phyloP scores from a whole-genome alignment of 805 yeast genomes.

The Torulaspora delbrueckii region DNA sequence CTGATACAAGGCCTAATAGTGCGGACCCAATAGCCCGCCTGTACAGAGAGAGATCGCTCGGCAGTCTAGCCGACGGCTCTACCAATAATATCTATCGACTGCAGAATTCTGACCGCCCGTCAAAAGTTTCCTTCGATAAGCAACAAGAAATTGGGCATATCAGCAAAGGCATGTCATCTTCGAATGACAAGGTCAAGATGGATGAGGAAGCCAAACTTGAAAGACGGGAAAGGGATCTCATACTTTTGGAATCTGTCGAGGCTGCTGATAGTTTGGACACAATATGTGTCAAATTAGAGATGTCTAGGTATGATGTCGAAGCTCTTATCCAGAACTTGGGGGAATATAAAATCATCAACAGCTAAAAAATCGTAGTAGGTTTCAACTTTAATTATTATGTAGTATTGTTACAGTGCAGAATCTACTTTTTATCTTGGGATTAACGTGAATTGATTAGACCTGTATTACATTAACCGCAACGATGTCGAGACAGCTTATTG shows the following conservation, averaged over 20 bases:
- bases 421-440: not conserved
- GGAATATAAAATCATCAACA: slow-evolving; percentile 45
- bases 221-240: slow-evolving; percentile 17
- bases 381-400: not conserved
- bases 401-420: slow-evolving; percentile 10
- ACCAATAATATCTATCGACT: slow-evolving; percentile 6
- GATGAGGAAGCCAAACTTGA: slow-evolving; percentile 18
- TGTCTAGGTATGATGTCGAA: slow-evolving; percentile 53
- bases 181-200: slow-evolving; percentile 2
- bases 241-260: slow-evolving; percentile 43
- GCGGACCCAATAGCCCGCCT: slow-evolving; percentile 4
- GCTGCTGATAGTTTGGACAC: slow-evolving; percentile 55
- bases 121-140: slow-evolving; percentile 28
- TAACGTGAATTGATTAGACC: not conserved
- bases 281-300: slow-evolving; percentile 64
- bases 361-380: slow-evolving; percentile 18
- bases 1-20: not conserved
- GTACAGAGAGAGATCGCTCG: slow-evolving; percentile 8
- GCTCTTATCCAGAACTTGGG: slow-evolving; percentile 43
- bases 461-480: not conserved
- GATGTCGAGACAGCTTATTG: slow-evolving; percentile 9
- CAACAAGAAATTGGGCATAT: slow-evolving; percentile 8
- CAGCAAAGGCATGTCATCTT: not conserved
- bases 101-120: slow-evolving; percentile 13
- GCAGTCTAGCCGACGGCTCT: slow-evolving; percentile 10